Percentiles rank a stretch among this genome's conserved stretches.
Evolutionary conservation across 2,329 filamentous ascomycete species (phyloP).

Genomic region (Aspergillus ruber): DNA sequence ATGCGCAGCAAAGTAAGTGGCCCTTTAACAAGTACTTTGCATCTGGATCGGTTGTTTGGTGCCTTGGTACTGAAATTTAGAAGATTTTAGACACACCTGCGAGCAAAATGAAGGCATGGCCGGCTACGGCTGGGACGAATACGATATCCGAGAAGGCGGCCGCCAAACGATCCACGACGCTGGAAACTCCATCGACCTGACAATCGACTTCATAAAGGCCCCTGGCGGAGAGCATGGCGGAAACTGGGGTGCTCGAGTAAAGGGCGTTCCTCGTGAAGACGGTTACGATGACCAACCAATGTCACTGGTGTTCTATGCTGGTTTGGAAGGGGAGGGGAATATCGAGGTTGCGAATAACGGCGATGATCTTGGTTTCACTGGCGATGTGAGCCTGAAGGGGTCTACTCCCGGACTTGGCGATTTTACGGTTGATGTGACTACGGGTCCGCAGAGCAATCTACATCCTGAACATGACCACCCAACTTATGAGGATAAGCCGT

Average conservation of each 20-base stretch:
- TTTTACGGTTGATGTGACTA: slow-evolving; percentile 71
- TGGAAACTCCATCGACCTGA: slow-evolving; percentile 81
- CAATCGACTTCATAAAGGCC: slow-evolving; percentile 88
- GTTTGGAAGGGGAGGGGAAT: slow-evolving; percentile 67
- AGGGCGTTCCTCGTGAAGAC: slow-evolving; percentile 68
- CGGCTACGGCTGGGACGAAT: slow-evolving; percentile 97
- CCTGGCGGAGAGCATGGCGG: slow-evolving; percentile 79
- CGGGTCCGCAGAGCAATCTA: slow-evolving; percentile 58
- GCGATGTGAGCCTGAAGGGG: slow-evolving; percentile 64
- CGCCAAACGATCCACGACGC: slow-evolving; percentile 86
- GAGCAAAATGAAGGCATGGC: slow-evolving; percentile 91
- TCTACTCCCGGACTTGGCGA: slow-evolving; percentile 65
- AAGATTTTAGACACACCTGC: slow-evolving; percentile 87
- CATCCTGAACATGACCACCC: slow-evolving; percentile 54
- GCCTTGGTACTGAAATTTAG: slow-evolving; percentile 11
- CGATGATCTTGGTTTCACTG: slow-evolving; percentile 50
- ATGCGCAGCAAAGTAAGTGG: slow-evolving; percentile 66
- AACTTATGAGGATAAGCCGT: slow-evolving; percentile 60
- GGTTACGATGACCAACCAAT: slow-evolving; percentile 63
- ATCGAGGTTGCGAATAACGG: slow-evolving; percentile 54
- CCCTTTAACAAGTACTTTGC: not conserved
- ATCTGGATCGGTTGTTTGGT: not conserved
- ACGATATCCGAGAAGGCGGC: slow-evolving; percentile 81
- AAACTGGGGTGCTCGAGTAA: slow-evolving; percentile 85
- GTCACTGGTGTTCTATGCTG: slow-evolving; percentile 73